These are phyloP conservation scores for Eucalyptus camaldulensis DNA, from an alignment of 345 rosid species.

Conservation along the genomic window DNA sequence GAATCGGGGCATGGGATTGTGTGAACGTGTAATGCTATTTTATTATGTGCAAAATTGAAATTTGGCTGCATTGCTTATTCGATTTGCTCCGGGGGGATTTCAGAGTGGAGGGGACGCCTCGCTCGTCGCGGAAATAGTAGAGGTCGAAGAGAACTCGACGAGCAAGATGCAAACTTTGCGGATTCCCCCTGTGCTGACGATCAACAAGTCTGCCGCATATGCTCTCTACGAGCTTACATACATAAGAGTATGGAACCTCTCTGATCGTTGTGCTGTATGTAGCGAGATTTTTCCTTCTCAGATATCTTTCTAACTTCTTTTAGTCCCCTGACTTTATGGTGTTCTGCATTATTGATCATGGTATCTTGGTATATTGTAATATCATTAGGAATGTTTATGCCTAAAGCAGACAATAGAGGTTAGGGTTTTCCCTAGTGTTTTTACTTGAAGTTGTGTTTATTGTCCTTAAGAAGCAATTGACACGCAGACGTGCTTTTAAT, in stretches of 20 bases:
- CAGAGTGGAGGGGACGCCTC: constrained; percentile 92
- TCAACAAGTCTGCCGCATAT: constrained; percentile 74
- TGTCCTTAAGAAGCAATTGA: not conserved
- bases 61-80: not conserved
- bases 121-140: constrained; percentile 79
- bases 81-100: not conserved
- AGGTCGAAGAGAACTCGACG: constrained; percentile 85
- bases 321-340: not conserved
- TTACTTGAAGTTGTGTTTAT: not conserved
- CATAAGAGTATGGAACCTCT: constrained; percentile 28
- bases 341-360: not conserved
- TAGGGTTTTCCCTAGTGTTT: not conserved
- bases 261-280: not conserved
- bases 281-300: not conserved
- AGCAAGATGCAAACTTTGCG: constrained; percentile 62
- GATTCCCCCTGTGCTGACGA: constrained; percentile 65
- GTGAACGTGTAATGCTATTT: not conserved
- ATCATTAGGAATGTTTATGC: not conserved
- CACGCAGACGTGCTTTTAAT: not conserved
- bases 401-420: not conserved
- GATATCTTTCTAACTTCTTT: not conserved
- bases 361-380: not conserved
- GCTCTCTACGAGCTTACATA: constrained; percentile 70
- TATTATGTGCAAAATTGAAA: not conserved
- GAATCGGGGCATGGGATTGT: not conserved